phyloP scores from a whole-genome alignment of 2,329 filamentous ascomycete genomes.

The Diplodia corticola region DNA sequence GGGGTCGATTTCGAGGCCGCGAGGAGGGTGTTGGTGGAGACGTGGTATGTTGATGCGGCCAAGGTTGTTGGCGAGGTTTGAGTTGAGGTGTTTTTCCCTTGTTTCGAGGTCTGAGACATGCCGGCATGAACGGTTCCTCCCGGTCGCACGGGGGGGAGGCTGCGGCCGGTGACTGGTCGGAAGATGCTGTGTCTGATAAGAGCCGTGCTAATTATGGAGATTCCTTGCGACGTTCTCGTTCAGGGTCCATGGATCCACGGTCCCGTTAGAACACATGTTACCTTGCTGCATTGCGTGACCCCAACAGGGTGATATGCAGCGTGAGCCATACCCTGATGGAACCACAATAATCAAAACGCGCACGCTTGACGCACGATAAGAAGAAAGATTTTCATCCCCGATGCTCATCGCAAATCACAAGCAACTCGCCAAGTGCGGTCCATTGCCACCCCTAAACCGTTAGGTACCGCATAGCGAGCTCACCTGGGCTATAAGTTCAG shows the following conservation, averaged over 20 bases:
- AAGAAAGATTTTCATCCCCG: background rate
- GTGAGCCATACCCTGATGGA: background rate
- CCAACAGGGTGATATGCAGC: background rate
- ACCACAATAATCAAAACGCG: background rate
- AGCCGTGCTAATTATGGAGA: background rate
- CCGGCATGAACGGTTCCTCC: accelerated
- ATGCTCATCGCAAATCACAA: background rate
- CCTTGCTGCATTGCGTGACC: background rate
- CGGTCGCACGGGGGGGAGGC: background rate
- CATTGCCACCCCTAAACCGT: background rate
- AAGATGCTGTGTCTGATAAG: background rate
- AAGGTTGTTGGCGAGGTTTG: slow-evolving; percentile 23
- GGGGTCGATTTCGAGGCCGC: slow-evolving; percentile 34
- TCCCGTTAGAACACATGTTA: background rate
- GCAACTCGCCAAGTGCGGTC: background rate
- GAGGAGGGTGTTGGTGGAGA: slow-evolving; percentile 24
- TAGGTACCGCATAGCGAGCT: background rate
- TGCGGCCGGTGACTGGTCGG: background rate
- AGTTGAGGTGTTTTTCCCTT: slow-evolving; percentile 4
- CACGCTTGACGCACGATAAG: background rate
- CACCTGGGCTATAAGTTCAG: background rate
- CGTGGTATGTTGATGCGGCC: slow-evolving; percentile 30
- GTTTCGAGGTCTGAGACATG: background rate
- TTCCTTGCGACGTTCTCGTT: background rate
- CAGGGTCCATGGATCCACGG: background rate